Evolutionary conservation across 2,329 filamentous ascomycete species (phyloP).

Genomic region (Fusarium sp.): DNA sequence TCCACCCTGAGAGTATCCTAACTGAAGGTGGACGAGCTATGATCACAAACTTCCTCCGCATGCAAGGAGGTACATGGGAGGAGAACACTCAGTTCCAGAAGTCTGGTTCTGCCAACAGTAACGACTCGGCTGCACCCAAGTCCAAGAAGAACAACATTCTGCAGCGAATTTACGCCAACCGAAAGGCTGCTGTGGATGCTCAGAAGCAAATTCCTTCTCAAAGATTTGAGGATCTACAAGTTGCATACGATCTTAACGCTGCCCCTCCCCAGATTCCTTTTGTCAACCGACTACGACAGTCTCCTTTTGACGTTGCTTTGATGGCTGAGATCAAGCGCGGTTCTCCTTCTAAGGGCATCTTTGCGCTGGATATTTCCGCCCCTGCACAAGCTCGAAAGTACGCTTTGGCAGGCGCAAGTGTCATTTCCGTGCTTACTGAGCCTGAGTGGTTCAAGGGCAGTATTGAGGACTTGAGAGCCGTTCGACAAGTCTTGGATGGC

Average conservation of each 20-base stretch:
- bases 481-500: slow-evolving; percentile 86
- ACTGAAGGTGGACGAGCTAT: slow-evolving; percentile 88
- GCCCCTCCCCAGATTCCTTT: slow-evolving; percentile 87
- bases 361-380: slow-evolving; percentile 86
- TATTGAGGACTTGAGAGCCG: slow-evolving; percentile 89
- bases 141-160: slow-evolving; percentile 84
- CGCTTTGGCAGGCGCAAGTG: slow-evolving; percentile 91
- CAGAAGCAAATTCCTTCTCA: slow-evolving; percentile 90
- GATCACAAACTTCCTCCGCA: slow-evolving; percentile 89
- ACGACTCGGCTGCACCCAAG: slow-evolving; percentile 42
- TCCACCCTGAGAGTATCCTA: slow-evolving; percentile 96
- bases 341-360: slow-evolving; percentile 95
- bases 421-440: slow-evolving; percentile 98
- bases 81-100: slow-evolving; percentile 74
- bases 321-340: slow-evolving; percentile 98
- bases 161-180: slow-evolving; percentile 87
- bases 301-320: slow-evolving; percentile 87
- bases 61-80: slow-evolving; percentile 91
- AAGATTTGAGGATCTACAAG: slow-evolving; percentile 83
- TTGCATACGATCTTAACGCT: slow-evolving; percentile 83
- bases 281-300: slow-evolving; percentile 79
- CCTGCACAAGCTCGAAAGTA: slow-evolving; percentile 92
- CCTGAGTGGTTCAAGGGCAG: slow-evolving; percentile 99
- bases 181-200: slow-evolving; percentile 76
- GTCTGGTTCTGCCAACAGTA: slow-evolving; percentile 43